Evolutionary conservation across 768 basidiomycete species (phyloP).

Genomic region (Suillus plorans): DNA sequence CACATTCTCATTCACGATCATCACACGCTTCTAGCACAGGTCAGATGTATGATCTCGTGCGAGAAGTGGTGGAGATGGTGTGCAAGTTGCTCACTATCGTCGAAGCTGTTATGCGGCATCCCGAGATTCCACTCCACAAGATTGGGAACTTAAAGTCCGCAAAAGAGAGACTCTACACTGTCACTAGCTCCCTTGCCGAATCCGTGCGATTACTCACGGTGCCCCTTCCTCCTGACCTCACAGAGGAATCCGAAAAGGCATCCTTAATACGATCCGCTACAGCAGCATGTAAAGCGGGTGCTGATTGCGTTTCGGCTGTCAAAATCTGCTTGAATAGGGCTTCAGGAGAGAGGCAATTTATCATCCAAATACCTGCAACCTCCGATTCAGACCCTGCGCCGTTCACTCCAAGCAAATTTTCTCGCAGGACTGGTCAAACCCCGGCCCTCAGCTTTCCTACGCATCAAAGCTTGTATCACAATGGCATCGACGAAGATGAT

Average conservation of each 20-base stretch:
- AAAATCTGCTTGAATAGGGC: conserved; percentile 76
- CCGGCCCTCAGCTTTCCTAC: conserved; percentile 34
- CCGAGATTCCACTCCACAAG: conserved; percentile 64
- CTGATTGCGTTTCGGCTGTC: conserved; percentile 85
- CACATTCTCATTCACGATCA: conserved; percentile 86
- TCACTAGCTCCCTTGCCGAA: conserved; percentile 84
- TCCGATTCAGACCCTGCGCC: conserved; percentile 44
- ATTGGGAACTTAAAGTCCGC: conserved; percentile 63
- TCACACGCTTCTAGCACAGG: conserved; percentile 94
- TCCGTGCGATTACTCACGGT: conserved; percentile 78
- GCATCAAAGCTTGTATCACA: conserved; percentile 35
- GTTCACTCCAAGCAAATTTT: conserved; percentile 50
- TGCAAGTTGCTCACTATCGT: conserved; percentile 89
- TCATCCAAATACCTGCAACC: conserved; percentile 59
- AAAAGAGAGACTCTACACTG: conserved; percentile 81
- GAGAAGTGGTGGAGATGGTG: conserved; percentile 91
- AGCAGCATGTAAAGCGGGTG: conserved; percentile 79
- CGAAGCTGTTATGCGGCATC: conserved; percentile 81
- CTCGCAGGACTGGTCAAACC: conserved; percentile 33
- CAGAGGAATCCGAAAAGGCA: conserved; percentile 83
- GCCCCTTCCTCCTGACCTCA: conserved; percentile 42
- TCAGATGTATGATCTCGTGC: conserved; percentile 92
- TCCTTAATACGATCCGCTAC: conserved; percentile 83
- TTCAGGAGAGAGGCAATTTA: conserved; percentile 58
- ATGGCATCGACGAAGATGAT: conserved; percentile 57